Conservation (phyloP, 2,329 filamentous ascomycete genomes). For the Scedosporium aurantiacum region DNA sequence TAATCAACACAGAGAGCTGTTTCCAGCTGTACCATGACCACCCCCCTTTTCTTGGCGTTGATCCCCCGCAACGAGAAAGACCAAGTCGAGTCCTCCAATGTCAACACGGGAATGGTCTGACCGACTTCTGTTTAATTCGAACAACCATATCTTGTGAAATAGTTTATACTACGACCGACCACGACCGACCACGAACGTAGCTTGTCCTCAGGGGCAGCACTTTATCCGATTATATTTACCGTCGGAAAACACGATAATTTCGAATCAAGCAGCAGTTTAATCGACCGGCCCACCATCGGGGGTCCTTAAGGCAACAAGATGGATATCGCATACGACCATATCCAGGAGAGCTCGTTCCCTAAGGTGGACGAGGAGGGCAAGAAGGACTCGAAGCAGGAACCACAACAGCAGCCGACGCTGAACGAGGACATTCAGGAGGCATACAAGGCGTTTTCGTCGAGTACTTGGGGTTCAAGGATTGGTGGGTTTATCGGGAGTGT, state of each 20-base stretch:
- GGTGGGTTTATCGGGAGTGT: slow-evolving; percentile 84
- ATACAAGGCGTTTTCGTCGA: slow-evolving; percentile 84
- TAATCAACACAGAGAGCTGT: neutral
- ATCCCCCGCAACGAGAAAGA: neutral
- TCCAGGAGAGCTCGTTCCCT: slow-evolving; percentile 69
- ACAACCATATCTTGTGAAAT: slow-evolving; percentile 7
- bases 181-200: too few relatives aligned
- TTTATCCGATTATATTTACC: too few relatives aligned
- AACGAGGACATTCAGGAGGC: slow-evolving; percentile 89
- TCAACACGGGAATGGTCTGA: neutral
- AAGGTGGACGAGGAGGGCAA: slow-evolving; percentile 37
- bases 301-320: slow-evolving; percentile 34
- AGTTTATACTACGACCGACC: neutral
- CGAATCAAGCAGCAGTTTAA: neutral
- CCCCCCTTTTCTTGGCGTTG: neutral
- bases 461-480: slow-evolving; percentile 80
- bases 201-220: too few relatives aligned
- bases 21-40: neutral
- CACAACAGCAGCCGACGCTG: slow-evolving; percentile 44
- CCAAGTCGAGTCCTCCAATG: neutral
- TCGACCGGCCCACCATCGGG: neutral
- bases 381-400: slow-evolving; percentile 27
- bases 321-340: slow-evolving; percentile 97
- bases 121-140: slow-evolving; percentile 2
- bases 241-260: neutral